These are phyloP conservation scores for Beauveria asiatica DNA, from an alignment of 2,329 filamentous ascomycete species.

Conservation along the genomic window DNA sequence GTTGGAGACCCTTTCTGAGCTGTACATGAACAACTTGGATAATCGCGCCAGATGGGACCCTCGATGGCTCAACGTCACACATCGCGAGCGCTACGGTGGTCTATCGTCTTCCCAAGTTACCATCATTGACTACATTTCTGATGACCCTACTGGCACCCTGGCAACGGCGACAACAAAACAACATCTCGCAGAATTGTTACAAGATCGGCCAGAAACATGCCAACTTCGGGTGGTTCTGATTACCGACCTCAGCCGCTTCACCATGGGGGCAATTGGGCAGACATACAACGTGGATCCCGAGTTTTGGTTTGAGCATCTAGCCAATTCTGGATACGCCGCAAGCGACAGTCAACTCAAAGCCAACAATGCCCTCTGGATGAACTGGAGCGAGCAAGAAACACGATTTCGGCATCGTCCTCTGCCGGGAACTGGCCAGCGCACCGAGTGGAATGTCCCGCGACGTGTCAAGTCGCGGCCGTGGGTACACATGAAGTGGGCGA, in stretches of 20 bases:
- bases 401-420: slow-evolving; percentile 18
- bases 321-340: slow-evolving; percentile 20
- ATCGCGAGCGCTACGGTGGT: slow-evolving; percentile 17
- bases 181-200: slow-evolving; percentile 13
- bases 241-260: slow-evolving; percentile 22
- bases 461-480: slow-evolving; percentile 13
- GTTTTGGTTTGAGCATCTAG: slow-evolving; percentile 23
- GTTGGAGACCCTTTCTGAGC: slow-evolving; percentile 21
- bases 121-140: slow-evolving; percentile 17
- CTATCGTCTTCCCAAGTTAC: slow-evolving; percentile 15
- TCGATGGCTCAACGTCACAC: slow-evolving; percentile 19
- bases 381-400: slow-evolving; percentile 21
- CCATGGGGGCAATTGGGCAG: slow-evolving; percentile 22
- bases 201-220: slow-evolving; percentile 13
- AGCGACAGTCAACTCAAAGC: slow-evolving; percentile 21
- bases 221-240: slow-evolving; percentile 19
- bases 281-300: slow-evolving; percentile 20
- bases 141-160: slow-evolving; percentile 10
- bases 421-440: slow-evolving; percentile 17
- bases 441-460: slow-evolving; percentile 17
- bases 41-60: slow-evolving; percentile 20
- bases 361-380: slow-evolving; percentile 22
- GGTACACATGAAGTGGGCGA: slow-evolving; percentile 18
- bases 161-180: slow-evolving; percentile 10
- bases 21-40: slow-evolving; percentile 23